A percentile compares a stretch with the other conserved stretches of the same genome.
Evolutionary conservation across 2,329 filamentous ascomycete genomes (phyloP).

Genomic region (Nannizziopsis arthrosporioides): DNA sequence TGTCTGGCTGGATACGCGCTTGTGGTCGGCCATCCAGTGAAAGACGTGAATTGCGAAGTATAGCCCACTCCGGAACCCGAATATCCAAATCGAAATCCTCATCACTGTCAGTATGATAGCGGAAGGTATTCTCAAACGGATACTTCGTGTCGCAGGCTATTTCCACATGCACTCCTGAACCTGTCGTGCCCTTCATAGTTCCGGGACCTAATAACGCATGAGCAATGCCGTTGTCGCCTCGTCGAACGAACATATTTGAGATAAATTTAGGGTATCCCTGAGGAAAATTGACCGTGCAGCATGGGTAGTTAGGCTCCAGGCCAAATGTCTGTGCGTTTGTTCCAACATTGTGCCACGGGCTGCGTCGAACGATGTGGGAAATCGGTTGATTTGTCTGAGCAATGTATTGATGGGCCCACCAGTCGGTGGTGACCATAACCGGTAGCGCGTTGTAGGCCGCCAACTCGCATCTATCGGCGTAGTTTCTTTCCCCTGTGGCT

Average conservation of each 20-base stretch:
- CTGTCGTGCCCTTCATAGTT: conserved; percentile 31
- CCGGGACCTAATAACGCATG: conserved; percentile 43
- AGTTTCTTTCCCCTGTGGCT: conserved; percentile 35
- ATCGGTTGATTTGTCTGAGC: conserved; percentile 44
- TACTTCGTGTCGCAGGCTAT: conserved; percentile 41
- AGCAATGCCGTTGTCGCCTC: conserved; percentile 36
- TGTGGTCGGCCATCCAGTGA: conserved; percentile 17
- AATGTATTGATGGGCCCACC: conserved; percentile 48
- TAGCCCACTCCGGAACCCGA: conserved; percentile 37
- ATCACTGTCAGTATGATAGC: conserved; percentile 31
- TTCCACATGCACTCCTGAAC: conserved; percentile 27
- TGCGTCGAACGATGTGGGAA: conserved; percentile 32
- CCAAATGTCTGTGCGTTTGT: conserved; percentile 39
- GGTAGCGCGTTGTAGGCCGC: conserved; percentile 47
- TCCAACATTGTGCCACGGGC: conserved; percentile 42
- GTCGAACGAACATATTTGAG: conserved; percentile 37
- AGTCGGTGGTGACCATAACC: conserved; percentile 40
- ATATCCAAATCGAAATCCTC: conserved; percentile 35
- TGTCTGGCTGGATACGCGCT: conserved; percentile 22
- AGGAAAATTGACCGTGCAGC: conserved; percentile 49
- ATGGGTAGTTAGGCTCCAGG: conserved; percentile 42
- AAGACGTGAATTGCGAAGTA: conserved; percentile 18
- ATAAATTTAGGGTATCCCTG: conserved; percentile 48
- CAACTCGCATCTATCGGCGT: conserved; percentile 43
- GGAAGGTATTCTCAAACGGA: conserved; percentile 34